Base-by-base conservation (phyloP, 257 asterid genomes). In the Primulina eburnea region DNA sequence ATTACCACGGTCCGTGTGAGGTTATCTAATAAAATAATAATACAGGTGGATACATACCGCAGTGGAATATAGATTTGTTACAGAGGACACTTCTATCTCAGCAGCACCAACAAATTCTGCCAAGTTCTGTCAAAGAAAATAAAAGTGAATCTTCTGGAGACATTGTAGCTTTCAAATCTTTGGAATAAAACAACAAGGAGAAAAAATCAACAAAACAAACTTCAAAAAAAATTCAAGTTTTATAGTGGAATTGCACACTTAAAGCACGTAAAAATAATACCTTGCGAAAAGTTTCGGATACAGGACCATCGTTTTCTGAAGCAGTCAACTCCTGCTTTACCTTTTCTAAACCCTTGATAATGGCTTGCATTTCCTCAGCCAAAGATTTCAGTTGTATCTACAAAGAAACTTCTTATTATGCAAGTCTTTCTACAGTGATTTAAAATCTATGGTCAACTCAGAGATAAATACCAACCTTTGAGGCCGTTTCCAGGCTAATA, bases 291-390 rank as follows among this genome's bases (percentile, higher is more conserved):
- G 78, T 75, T 76, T 92, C 97, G 74, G 99, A 95, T 72, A 95
- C 97, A 33, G 94, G 96, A 52, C 99, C 99, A 82, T 95, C 99
- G 33, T 79, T 89, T 82, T 92, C 98, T 1, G 98, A 92, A 68
- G 96, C 89, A 65, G 74, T 81, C 68, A 89, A 78, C 80, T 95
- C 99, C 79, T 85, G 96, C 83, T 87, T 95, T 72, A 95, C 96
- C 83, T 92, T 95, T 71, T 95, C 98, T 69, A 95, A 68, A 28
- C 98, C 99, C 84, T 89, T 95, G 77, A 83, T 88, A 69, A 95
- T 95, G 75, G 99, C 95, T 90, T 95, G 98, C 99, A 95, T 95
- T 87, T 94, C 99, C 81, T 94, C 99, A 52, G 99, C 99, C 84
- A 91, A 85, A 62, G 92, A 88, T 82, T 95, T 95, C 86, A 95